Evolutionary conservation across 352 stramenopile genomes (phyloP).

Genomic region (Phytophthora pinifolia): DNA sequence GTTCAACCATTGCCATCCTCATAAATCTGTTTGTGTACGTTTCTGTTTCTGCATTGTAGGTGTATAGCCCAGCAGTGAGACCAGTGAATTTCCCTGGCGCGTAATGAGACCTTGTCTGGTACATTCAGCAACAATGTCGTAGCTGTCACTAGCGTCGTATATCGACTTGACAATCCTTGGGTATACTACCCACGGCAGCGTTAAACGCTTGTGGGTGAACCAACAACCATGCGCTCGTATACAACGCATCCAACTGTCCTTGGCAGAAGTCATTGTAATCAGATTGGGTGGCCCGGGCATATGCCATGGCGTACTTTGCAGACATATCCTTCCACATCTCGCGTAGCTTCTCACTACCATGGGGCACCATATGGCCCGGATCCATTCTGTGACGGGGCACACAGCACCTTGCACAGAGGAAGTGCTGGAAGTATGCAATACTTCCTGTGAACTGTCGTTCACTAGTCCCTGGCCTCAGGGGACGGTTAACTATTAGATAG

Average conservation of each 20-base stretch:
- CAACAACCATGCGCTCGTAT: constrained; percentile 2
- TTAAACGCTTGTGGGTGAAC: constrained; percentile 4
- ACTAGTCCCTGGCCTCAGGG: no score
- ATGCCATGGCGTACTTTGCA: background rate
- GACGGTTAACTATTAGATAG: no score
- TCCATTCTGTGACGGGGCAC: no score
- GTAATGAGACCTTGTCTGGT: background rate
- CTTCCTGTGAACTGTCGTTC: no score
- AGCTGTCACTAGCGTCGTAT: no score
- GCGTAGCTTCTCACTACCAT: background rate
- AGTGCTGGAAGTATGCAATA: no score
- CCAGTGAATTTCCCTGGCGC: background rate
- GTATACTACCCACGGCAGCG: constrained; percentile 3
- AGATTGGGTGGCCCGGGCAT: background rate
- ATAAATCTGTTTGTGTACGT: background rate
- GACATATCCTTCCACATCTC: constrained; percentile 3
- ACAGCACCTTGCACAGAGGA: no score
- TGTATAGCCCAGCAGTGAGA: constrained; percentile 1
- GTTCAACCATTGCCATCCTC: constrained; percentile 4
- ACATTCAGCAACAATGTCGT: constrained; percentile 5
- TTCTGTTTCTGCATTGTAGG: background rate
- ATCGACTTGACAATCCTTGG: background rate
- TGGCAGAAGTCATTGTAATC: background rate
- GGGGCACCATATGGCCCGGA: constrained; percentile 3
- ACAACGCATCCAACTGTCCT: constrained; percentile 4